Evolutionary conservation across 495 filamentous ascomycete genomes (phyloP).

Genomic region (Neurospora sp.): DNA sequence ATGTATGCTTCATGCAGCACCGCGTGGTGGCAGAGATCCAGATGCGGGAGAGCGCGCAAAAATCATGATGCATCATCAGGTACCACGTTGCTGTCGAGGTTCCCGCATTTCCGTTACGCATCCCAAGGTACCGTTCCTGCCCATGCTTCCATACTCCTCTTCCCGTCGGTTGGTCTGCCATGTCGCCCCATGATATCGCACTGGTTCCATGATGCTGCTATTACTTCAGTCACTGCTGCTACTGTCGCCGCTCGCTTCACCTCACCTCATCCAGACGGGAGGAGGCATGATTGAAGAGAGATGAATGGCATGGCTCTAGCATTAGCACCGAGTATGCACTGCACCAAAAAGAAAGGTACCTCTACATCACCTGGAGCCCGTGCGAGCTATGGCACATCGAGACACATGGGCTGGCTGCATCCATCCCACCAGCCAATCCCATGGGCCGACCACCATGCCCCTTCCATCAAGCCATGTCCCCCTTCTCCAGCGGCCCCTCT

Average conservation of each 20-base stretch:
- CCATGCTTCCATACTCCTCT: background rate
- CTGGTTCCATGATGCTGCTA: background rate
- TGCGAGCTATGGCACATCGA: background rate
- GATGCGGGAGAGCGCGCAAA: background rate
- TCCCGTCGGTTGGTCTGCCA: background rate
- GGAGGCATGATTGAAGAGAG: background rate
- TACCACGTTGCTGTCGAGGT: background rate
- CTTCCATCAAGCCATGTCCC: background rate
- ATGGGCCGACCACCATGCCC: background rate
- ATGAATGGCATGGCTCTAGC: background rate
- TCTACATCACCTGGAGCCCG: background rate
- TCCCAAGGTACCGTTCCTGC: background rate
- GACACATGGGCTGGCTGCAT: background rate
- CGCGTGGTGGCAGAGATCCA: background rate
- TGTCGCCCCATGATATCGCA: background rate
- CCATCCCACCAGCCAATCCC: background rate
- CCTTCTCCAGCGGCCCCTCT: conserved; percentile 5
- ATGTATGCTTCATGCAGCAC: background rate
- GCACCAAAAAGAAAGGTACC: background rate
- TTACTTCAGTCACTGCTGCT: background rate
- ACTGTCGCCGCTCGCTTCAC: background rate
- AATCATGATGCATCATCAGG: background rate
- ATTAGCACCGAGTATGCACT: background rate
- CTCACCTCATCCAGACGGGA: background rate
- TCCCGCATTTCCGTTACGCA: background rate